phyloP scores from a whole-genome alignment of 352 stramenopile genomes.

The Phytophthora sp. region DNA sequence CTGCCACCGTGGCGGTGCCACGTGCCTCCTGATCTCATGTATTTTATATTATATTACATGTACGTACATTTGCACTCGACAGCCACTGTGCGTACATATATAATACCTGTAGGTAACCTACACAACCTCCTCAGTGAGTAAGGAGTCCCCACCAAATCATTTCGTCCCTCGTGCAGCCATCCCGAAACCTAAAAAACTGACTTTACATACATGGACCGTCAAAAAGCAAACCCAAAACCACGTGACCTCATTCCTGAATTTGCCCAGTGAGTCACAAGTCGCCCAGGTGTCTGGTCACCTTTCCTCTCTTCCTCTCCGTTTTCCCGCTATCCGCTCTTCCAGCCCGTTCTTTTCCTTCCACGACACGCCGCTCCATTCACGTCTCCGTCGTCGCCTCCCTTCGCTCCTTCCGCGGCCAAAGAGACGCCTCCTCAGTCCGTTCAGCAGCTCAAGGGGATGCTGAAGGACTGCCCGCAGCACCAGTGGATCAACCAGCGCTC shows the following conservation, averaged over 20 bases:
- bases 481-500: slow-evolving; percentile 91
- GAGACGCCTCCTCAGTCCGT: slow-evolving; percentile 16
- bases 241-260: slow-evolving; percentile 30
- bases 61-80: too few relatives aligned
- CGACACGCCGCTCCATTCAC: background rate
- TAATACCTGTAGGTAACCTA: too few relatives aligned
- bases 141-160: too few relatives aligned
- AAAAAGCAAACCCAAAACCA: slow-evolving; percentile 19
- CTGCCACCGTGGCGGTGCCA: too few relatives aligned
- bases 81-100: too few relatives aligned
- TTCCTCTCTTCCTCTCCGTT: background rate
- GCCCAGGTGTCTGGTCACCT: slow-evolving; percentile 2
- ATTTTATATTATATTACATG: slow-evolving; percentile 2
- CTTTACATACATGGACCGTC: too few relatives aligned
- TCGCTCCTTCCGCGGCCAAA: background rate
- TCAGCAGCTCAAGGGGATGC: slow-evolving; percentile 58
- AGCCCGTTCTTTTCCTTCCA: background rate
- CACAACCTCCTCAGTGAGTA: too few relatives aligned
- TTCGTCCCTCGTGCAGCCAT: too few relatives aligned
- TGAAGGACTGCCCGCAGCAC: slow-evolving; percentile 91
- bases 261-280: slow-evolving; percentile 12
- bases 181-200: too few relatives aligned
- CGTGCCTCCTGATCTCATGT: background rate
- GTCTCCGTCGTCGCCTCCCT: slow-evolving; percentile 1
- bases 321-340: background rate